Evolutionary conservation across 306 rosid species (phyloP), one percentile per base, ranked within the genome.

Genomic region (Corylus heterophylla): DNA sequence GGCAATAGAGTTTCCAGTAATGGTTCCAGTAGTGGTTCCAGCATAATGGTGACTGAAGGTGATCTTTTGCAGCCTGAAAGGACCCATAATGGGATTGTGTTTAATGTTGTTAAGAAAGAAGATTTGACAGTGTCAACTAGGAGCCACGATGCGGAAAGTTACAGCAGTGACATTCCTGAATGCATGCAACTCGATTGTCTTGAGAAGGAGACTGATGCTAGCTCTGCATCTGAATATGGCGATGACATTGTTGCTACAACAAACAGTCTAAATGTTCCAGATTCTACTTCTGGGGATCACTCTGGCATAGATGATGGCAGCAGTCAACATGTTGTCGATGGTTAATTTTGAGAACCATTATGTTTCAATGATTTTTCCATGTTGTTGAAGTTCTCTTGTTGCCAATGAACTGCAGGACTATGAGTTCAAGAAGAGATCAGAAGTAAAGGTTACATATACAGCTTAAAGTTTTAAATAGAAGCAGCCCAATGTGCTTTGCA

Each of bases 61-160:
- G 99, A 93, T 87, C 87, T 96, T 78, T 86, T 96, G 88, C 98
- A 93, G 86, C 90, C 99, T 8, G 99, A 91, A 84, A 86, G 91
- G 85, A 93, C 88, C 55, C 92, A 79, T 44, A 93, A 93, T 16
- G 97, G 99, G 59, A 89, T 93, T 56, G 86, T 95, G 73, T 83
- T 95, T 56, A 95, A 90, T 84, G 85, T 95, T 67, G 98, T 95
- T 47, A 93, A 93, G 94, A 95, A 88, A 85, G 99, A 90, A 83
- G 82, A 87, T 20, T 83, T 92, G 61, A 67, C 92, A 55, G 74
- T 87, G 79, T 73, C 89, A n/a, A 82, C 73, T 76, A 83, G 88
- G 86, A 85, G 86, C 75, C 86, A 73, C 47, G 97, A 91, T 75
- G 59, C 73, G 12, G 97, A 83, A 83, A 87, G 81, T 89, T 85